Evolutionary conservation across 2,329 filamentous ascomycete genomes (phyloP), one percentile per base, ranked within the genome.

Genomic region (Bipolaris gigantea): DNA sequence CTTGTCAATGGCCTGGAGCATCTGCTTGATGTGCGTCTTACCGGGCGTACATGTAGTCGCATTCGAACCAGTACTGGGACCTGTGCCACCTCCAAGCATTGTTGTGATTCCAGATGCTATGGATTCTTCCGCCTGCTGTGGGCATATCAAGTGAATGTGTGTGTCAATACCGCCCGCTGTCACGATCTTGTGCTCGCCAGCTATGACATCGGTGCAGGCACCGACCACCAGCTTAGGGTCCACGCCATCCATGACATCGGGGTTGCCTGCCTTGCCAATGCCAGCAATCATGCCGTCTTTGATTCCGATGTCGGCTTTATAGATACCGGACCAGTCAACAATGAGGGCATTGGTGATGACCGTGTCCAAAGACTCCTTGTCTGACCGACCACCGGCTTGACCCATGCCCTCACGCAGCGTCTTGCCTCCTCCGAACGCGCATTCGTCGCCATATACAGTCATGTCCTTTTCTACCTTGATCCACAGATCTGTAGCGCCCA

Each of bases 251-350:
- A 97, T 97, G 42, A 96, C 85, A 75, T 97, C 93, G n/a, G 93
- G 93, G 67, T 97, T 97, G 18, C 93, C 93, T 15, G 93, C 91
- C 76, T 97, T 97, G 55, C 93, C 93, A 63, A 97, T 93, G 0
- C 86, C 93, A 25, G 88, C 87, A 66, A 97, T 97, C 35, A 89
- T 72, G 2, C 93, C 92, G 63, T 92, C 76, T 74, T 95, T 96
- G 73, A 97, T 87, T 25, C 93, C 93, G 70, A 97, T 96, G 73
- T 97, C 93, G 5, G 92, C 93, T 78, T 97, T 97, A 81, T 90
- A 95, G 69, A 97, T 96, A 43, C 93, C 93, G 1, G 84, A 88
- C 83, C 89, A 95, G 77, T 97, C 93, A 18, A 97, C 82, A 34
- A 97, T 88, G 60, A 97, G 77, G 5, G 92, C 93, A 67, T 97